Base-by-base conservation (phyloP, 768 basidiomycete genomes). In the Tephrocybe sp. region DNA sequence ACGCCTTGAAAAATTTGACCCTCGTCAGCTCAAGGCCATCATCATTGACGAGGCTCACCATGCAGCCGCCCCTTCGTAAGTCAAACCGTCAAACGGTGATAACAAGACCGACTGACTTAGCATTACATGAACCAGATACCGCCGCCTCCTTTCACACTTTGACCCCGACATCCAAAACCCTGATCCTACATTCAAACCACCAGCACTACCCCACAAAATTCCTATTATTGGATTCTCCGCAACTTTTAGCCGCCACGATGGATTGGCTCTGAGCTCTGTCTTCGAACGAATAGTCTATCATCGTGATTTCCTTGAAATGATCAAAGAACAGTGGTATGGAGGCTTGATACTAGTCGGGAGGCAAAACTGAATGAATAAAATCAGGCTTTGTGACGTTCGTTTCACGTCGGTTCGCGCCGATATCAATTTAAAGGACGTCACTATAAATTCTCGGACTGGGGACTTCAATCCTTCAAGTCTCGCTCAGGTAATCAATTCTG, bases 41-140 rank as follows among this genome's bases (percentile, higher is more conserved):
- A 83, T 96, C 37, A 75, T 97, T 3, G 94, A 97, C 60, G 94
- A 97, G 68, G 95, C 95, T 0, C 96, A 98, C 64, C 96, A 98
- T 66, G 89, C 95, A 24, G 94, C 91, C 31, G 90, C 95, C 8
- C 85, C 87, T 25, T 93, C 94, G 84, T 95, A 69, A 47, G 83
- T 72, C 5, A 39, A 43, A n/a, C n/a, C n/a, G n/a, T 49, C 5
- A 39, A n/a, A 32, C 31, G 6, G 15, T 34, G 36, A 44, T 40
- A 2, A 30, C 51, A 16, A 28, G n/a, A n/a, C n/a, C n/a, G n/a
- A n/a, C n/a, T 27, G n/a, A 6, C 22, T n/a, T 12, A 13, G n/a
- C 38, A 28, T 5, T 26, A 9, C 24, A 11, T 43, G 39, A 37
- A 24, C 22, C 53, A 71, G 92, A 24, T 96, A 96, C 66, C 84